A percentile compares a stretch with the other conserved stretches of the same genome.
Evolutionary conservation across 2,329 filamentous ascomycete genomes (phyloP).

Genomic region (Phialophora chinensis): DNA sequence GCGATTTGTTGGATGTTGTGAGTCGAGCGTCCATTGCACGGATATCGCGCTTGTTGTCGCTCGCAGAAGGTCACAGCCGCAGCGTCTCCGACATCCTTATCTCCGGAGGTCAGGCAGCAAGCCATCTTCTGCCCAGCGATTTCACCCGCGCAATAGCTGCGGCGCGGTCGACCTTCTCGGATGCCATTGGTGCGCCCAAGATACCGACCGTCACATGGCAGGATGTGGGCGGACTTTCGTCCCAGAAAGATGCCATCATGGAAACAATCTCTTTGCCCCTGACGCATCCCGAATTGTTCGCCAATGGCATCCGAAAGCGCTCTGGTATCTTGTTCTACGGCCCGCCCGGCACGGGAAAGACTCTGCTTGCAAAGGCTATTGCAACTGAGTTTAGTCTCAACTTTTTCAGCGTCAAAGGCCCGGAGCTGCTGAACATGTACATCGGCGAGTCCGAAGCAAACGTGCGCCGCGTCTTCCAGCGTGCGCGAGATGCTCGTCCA

Average conservation of each 20-base stretch:
- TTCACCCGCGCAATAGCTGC: conserved; percentile 94
- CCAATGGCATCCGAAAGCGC: conserved; percentile 97
- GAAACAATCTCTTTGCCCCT: conserved; percentile 95
- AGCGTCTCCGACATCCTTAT: conserved; percentile 73
- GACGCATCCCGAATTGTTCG: conserved; percentile 89
- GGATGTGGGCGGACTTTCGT: conserved; percentile 88
- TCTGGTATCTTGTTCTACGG: conserved; percentile 93
- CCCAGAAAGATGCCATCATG: conserved; percentile 95
- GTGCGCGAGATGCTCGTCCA: conserved; percentile 81
- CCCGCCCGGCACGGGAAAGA: conserved; percentile 89
- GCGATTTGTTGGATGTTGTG: conserved; percentile 91
- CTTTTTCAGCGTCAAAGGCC: conserved; percentile 92
- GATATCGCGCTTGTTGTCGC: conserved; percentile 72
- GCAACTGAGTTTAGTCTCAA: conserved; percentile 93
- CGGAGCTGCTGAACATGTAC: conserved; percentile 93
- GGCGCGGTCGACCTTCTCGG: conserved; percentile 95
- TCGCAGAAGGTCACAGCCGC: conserved; percentile 57
- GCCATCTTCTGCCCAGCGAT: conserved; percentile 79
- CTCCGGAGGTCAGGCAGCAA: conserved; percentile 79
- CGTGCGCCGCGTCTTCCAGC: conserved; percentile 85
- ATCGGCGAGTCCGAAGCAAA: conserved; percentile 94
- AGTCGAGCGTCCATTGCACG: conserved; percentile 84
- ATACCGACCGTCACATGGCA: conserved; percentile 97
- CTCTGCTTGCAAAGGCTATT: conserved; percentile 88
- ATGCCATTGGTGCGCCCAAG: conserved; percentile 95